A percentile compares a stretch with the other conserved stretches of the same genome.
Evolutionary conservation across 1,284 basidiomycete genomes (phyloP).

Genomic region (Cerrena zonata): DNA sequence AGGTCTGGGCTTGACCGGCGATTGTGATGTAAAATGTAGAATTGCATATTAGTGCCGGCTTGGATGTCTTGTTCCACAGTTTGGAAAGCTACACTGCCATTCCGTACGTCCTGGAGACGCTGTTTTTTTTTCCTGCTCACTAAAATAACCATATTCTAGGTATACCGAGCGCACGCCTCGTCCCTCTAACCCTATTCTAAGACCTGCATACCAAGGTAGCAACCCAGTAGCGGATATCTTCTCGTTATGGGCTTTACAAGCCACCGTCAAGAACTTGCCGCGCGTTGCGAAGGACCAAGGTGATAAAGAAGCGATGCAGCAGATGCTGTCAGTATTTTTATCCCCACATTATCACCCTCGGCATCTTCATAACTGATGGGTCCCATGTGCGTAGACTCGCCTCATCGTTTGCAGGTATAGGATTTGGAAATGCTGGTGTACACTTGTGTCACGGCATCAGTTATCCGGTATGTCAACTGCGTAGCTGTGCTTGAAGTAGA

Average conservation of each 20-base stretch:
- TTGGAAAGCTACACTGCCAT: constrained; percentile 91
- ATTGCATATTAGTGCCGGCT: constrained; percentile 85
- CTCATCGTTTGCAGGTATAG: constrained; percentile 89
- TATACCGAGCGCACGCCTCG: constrained; percentile 86
- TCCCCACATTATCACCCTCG: constrained; percentile 5
- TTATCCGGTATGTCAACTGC: constrained; percentile 61
- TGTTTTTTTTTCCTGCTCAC: constrained; percentile 1
- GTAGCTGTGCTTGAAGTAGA: constrained; percentile 1
- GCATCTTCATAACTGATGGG: not conserved
- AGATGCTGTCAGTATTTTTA: constrained; percentile 73
- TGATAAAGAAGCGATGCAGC: constrained; percentile 79
- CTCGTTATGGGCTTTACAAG: constrained; percentile 88
- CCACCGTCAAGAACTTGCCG: constrained; percentile 87
- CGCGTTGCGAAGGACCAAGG: constrained; percentile 76
- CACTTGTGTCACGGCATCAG: constrained; percentile 87
- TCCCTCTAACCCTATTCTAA: constrained; percentile 82
- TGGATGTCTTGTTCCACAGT: constrained; percentile 93
- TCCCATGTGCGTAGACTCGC: constrained; percentile 50
- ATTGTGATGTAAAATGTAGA: no score
- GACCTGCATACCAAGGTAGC: constrained; percentile 92
- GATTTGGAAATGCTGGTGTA: constrained; percentile 92
- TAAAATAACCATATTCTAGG: constrained; percentile 31
- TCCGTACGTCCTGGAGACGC: constrained; percentile 45
- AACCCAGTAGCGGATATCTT: constrained; percentile 97
- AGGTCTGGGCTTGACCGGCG: no score